Conservation (phyloP, 2,329 filamentous ascomycete species). For the Colletotrichum graminicola region DNA sequence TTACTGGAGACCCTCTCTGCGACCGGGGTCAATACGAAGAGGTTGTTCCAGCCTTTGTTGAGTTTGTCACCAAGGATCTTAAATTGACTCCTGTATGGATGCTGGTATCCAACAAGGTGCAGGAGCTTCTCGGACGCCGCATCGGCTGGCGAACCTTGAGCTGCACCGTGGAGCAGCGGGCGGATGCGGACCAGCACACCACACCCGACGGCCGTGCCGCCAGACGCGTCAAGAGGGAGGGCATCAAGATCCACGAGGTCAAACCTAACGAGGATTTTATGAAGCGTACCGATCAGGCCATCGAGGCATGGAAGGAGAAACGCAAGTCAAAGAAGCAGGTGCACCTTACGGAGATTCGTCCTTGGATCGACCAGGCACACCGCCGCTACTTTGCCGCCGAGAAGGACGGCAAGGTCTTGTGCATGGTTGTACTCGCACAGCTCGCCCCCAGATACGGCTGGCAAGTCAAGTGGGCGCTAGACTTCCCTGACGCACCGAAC, state of each 20-base stretch:
- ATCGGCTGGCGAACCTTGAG: constrained; percentile 91
- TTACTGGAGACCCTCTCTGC: constrained; percentile 89
- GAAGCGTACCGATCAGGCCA: constrained; percentile 76
- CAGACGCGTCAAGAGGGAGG: constrained; percentile 83
- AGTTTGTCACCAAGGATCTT: constrained; percentile 77
- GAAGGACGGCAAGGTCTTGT: constrained; percentile 78
- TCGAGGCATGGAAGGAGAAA: constrained; percentile 82
- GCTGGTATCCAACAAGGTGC: constrained; percentile 81
- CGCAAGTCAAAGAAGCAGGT: constrained; percentile 86
- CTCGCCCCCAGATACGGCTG: constrained; percentile 85
- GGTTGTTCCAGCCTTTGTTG: constrained; percentile 80
- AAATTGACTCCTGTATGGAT: constrained; percentile 88
- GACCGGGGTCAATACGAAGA: constrained; percentile 80
- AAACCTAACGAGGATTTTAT: constrained; percentile 78
- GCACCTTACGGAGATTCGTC: constrained; percentile 88
- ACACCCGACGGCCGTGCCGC: constrained; percentile 82
- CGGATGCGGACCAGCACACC: constrained; percentile 79
- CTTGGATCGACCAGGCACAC: constrained; percentile 87
- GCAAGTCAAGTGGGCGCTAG: constrained; percentile 96
- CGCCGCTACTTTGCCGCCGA: constrained; percentile 87
- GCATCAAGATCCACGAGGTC: constrained; percentile 82
- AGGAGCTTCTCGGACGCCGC: constrained; percentile 83
- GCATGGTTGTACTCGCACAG: constrained; percentile 86
- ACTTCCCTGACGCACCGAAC: constrained; percentile 88
- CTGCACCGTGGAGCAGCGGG: constrained; percentile 88